Base-by-base conservation (phyloP, 1,284 basidiomycete species). In the Microbotryomycetes sp. region DNA sequence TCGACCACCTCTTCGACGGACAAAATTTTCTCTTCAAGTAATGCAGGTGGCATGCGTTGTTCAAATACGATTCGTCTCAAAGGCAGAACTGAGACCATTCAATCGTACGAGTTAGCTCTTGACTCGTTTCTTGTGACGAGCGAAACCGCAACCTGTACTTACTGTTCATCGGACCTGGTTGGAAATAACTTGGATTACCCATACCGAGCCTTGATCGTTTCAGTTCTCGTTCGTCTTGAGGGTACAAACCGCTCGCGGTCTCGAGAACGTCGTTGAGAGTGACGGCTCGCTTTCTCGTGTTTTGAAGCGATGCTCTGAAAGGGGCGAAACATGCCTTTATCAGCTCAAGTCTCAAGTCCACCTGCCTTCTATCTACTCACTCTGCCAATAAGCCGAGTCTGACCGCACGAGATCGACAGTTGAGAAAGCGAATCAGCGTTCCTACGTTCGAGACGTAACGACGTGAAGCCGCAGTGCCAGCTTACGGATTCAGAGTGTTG, bases 171-270 rank as follows among this genome's bases (percentile, higher is more conserved):
- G 75, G 74, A 2, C 90, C 92, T 51, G 94, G 92, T 73, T 89
- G 92, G 80, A 97, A 98, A 77, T 96, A 98, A 63, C 64, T 88
- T 26, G 62, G 85, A 63, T 87, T 90, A 0, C 92, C 93, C 7
- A 97, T 88, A 7, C 91, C 92, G 22, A 92, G 60, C 26, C 59
- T 58, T 16, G 50, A 25, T 28, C 60, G 59, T 54, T 70, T 64
- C 54, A 9, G 26, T 30, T 51, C 62, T 15, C 32, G 28, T 25
- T 49, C 65, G n/a, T 51, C 46, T 6, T 31, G 45, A 23, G 32
- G 36, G 19, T 28, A 28, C 6, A 9, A 25, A 7, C 53, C 61
- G 25, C 29, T 25, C 15, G 16, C 49, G 26, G 32, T 45, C 29
- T 69, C 66, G 56, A 67, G 62, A 1, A 56, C 56, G 22, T 67